Conservation (phyloP, 1,284 basidiomycete species). For the Melampsora larici-populina region DNA sequence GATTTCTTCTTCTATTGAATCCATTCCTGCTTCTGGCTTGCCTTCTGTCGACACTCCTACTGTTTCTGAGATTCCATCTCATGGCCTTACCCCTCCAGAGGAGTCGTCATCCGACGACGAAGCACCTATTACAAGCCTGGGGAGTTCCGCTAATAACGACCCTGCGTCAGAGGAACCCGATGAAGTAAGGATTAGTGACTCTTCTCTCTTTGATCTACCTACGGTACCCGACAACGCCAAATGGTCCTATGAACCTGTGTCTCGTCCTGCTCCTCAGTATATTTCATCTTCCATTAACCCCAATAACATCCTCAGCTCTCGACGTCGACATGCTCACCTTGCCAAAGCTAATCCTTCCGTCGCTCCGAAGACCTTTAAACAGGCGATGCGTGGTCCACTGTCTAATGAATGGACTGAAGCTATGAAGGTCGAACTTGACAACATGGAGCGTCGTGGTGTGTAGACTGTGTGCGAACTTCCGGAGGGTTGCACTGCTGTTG, state of each 20-base stretch:
- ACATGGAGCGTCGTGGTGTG: not conserved
- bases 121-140: not conserved
- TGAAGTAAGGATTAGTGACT: not conserved
- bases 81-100: no score
- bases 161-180: not conserved
- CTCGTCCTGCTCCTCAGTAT: not conserved
- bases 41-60: not conserved
- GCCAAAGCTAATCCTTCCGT: not conserved
- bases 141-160: not conserved
- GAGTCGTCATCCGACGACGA: not conserved
- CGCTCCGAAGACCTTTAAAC: conserved; percentile 12
- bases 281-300: not conserved
- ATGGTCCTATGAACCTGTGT: not conserved
- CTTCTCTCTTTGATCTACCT: not conserved
- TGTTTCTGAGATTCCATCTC: not conserved
- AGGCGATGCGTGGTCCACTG: not conserved
- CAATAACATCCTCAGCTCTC: not conserved
- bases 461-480: not conserved
- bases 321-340: not conserved
- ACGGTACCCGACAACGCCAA: not conserved
- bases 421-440: no score
- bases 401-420: conserved; percentile 4
- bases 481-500: not conserved
- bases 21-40: not conserved
- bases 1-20: not conserved